Conservation (phyloP, 345 rosid genomes). For the Salix koriyanagi region DNA sequence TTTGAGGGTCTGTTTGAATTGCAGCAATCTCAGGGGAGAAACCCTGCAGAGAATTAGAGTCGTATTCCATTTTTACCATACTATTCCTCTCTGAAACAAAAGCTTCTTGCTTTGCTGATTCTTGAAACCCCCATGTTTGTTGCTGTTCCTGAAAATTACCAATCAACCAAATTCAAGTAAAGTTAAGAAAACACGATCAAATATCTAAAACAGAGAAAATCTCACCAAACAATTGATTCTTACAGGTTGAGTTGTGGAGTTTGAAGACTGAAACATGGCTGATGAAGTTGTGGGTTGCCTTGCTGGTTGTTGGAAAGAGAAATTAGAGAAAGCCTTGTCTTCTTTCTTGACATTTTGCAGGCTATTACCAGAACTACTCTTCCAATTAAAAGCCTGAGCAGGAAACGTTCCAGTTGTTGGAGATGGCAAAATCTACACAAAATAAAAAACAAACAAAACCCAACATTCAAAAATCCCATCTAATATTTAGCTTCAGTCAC, state of each 20-base stretch:
- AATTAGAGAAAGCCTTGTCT: slow-evolving; percentile 37
- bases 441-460: background rate
- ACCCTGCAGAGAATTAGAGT: slow-evolving; percentile 22
- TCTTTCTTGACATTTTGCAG: slow-evolving; percentile 42
- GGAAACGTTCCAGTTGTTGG: slow-evolving; percentile 86
- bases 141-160: slow-evolving; percentile 37
- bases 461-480: slow-evolving; percentile 5
- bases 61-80: slow-evolving; percentile 18
- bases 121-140: slow-evolving; percentile 46
- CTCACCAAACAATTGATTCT: slow-evolving; percentile 1
- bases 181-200: background rate
- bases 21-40: slow-evolving; percentile 45
- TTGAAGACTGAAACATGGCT: slow-evolving; percentile 30
- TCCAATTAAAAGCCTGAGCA: slow-evolving; percentile 48
- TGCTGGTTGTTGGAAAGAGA: slow-evolving; percentile 52
- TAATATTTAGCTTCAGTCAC: background rate
- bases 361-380: slow-evolving; percentile 20
- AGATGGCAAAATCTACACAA: slow-evolving; percentile 64
- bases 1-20: slow-evolving; percentile 33
- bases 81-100: slow-evolving; percentile 14
- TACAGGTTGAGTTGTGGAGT: slow-evolving; percentile 31
- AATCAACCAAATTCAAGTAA: background rate
- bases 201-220: background rate
- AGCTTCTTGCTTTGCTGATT: slow-evolving; percentile 33
- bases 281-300: slow-evolving; percentile 24